These are phyloP conservation scores for Volutella citrinella DNA, from an alignment of 2,329 filamentous ascomycete genomes.

Conservation along the genomic window DNA sequence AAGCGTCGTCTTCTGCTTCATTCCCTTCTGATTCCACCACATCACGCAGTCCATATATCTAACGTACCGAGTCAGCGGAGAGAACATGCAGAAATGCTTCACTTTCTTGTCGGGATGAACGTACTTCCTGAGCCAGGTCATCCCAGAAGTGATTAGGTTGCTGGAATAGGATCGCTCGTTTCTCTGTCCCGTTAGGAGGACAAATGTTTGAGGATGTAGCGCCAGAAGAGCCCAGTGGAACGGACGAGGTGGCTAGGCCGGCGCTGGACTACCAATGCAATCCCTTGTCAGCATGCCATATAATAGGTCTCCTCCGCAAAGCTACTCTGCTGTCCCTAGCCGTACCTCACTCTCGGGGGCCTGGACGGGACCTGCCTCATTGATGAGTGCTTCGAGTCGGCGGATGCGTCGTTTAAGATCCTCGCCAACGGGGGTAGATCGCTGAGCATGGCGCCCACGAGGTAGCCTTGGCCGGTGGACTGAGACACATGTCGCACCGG, in stretches of 20 bases:
- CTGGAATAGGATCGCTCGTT: background rate
- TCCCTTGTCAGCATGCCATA: too few relatives aligned
- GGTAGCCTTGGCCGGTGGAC: slow-evolving; percentile 14
- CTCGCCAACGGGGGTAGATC: slow-evolving; percentile 6
- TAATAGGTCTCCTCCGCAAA: too few relatives aligned
- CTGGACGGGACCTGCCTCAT: background rate
- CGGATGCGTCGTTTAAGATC: slow-evolving; percentile 9
- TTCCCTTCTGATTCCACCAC: slow-evolving; percentile 1
- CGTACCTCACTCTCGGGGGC: too few relatives aligned
- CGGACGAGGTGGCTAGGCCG: too few relatives aligned
- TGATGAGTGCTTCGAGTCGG: slow-evolving; percentile 8
- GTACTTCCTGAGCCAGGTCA: slow-evolving; percentile 5
- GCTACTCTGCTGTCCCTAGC: too few relatives aligned
- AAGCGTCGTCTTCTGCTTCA: background rate
- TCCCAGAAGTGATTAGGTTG: slow-evolving; percentile 1
- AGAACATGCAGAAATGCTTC: too few relatives aligned
- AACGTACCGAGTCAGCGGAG: background rate
- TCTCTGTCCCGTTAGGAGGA: too few relatives aligned
- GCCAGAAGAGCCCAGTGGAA: too few relatives aligned
- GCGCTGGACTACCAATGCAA: too few relatives aligned
- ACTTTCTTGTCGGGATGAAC: too few relatives aligned
- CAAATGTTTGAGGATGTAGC: background rate
- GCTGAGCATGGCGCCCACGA: slow-evolving; percentile 15
- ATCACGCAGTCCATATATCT: slow-evolving; percentile 4
- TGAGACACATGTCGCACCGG: slow-evolving; percentile 12